Conservation (phyloP, 2,329 filamentous ascomycete genomes). For the Macrophomina tecta region DNA sequence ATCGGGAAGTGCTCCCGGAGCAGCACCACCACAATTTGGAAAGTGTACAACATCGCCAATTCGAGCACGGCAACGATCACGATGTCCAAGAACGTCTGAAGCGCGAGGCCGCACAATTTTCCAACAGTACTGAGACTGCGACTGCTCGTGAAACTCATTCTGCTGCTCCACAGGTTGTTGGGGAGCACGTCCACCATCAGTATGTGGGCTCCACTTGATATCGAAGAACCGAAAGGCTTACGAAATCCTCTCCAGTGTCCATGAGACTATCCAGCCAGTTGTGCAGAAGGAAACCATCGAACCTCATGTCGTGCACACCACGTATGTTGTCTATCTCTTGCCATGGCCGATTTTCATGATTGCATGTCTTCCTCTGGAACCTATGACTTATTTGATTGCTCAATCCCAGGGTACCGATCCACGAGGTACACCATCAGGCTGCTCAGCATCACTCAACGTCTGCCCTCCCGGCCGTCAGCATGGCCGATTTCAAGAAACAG, state of each 20-base stretch:
- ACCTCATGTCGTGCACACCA: slow-evolving; percentile 73
- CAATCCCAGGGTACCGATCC: slow-evolving; percentile 61
- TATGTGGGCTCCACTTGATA: too few relatives aligned
- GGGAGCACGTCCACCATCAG: slow-evolving; percentile 69
- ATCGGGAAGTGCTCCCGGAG: slow-evolving; percentile 64
- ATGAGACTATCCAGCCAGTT: slow-evolving; percentile 73
- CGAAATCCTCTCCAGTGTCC: slow-evolving; percentile 46
- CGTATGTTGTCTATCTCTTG: slow-evolving; percentile 34
- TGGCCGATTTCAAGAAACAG: slow-evolving; percentile 67
- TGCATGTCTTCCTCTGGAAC: too few relatives aligned
- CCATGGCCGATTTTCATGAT: too few relatives aligned
- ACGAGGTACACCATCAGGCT: slow-evolving; percentile 73
- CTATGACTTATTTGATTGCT: too few relatives aligned
- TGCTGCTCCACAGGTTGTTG: slow-evolving; percentile 58
- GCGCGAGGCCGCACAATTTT: slow-evolving; percentile 56
- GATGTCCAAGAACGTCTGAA: slow-evolving; percentile 49
- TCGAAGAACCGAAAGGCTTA: too few relatives aligned
- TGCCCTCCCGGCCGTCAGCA: slow-evolving; percentile 66
- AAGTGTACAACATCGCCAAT: slow-evolving; percentile 65
- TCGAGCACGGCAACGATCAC: slow-evolving; percentile 64
- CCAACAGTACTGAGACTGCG: slow-evolving; percentile 55
- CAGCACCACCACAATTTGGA: slow-evolving; percentile 66
- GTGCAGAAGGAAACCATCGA: slow-evolving; percentile 73
- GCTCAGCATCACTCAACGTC: slow-evolving; percentile 70
- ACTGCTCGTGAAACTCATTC: slow-evolving; percentile 58